Evolutionary conservation across 306 rosid species (phyloP).

Genomic region (Sophora flavescens): DNA sequence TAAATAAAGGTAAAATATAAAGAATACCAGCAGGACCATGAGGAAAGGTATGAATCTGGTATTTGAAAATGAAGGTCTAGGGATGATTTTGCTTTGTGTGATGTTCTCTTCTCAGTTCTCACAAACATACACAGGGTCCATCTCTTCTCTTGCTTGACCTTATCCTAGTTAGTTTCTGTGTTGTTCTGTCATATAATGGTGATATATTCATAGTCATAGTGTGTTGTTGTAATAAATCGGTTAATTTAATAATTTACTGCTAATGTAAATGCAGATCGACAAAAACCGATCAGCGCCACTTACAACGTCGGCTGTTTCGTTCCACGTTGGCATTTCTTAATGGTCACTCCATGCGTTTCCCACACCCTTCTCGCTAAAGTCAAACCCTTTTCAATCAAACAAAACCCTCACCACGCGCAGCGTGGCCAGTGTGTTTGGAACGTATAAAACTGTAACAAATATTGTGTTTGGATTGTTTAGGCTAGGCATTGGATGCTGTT

Average conservation of each 20-base stretch:
- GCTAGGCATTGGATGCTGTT: no score
- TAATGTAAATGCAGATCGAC: conserved; percentile 59
- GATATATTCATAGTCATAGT: background rate
- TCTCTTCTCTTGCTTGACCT: background rate
- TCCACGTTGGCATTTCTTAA: conserved; percentile 50
- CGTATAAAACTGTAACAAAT: no score
- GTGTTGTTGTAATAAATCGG: conserved; percentile 51
- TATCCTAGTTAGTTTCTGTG: conserved; percentile 14
- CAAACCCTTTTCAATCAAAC: conserved; percentile 52
- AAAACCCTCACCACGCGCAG: conserved; percentile 31
- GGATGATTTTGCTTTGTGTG: conserved; percentile 18
- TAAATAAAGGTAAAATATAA: background rate
- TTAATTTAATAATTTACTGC: conserved; percentile 63
- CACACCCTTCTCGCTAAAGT: conserved; percentile 53
- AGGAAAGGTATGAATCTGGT: conserved; percentile 9
- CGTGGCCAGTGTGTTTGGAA: background rate
- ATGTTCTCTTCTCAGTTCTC: conserved; percentile 12
- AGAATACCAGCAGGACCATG: conserved; percentile 31
- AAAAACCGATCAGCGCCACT: conserved; percentile 60
- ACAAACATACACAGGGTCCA: conserved; percentile 35
- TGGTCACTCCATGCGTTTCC: conserved; percentile 51
- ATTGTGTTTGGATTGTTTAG: no score
- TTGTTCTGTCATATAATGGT: conserved; percentile 28
- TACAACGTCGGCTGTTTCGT: conserved; percentile 47
- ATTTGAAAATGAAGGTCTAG: conserved; percentile 45